phyloP scores from a whole-genome alignment of 2,329 filamentous ascomycete species.

The Pseudogymnoascus sp. region DNA sequence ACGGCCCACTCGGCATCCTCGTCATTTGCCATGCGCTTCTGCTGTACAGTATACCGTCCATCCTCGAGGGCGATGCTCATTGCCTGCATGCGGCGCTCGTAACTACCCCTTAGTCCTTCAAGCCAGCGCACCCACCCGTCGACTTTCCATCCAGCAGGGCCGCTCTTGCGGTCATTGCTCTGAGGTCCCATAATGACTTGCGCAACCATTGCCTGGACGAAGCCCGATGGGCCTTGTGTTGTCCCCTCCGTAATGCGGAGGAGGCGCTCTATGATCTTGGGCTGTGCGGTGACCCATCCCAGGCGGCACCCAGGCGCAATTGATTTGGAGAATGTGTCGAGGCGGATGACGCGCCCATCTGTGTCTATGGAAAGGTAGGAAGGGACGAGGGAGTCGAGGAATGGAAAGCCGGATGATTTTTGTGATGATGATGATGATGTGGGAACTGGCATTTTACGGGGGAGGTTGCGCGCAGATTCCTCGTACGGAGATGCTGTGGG shows the following conservation, averaged over 20 bases:
- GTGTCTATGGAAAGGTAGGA: conserved; percentile 75
- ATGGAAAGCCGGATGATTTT: conserved; percentile 58
- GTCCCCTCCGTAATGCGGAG: conserved; percentile 64
- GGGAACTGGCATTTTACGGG: background rate
- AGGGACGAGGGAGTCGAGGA: conserved; percentile 74
- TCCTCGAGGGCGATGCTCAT: conserved; percentile 71
- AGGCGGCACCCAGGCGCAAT: conserved; percentile 82
- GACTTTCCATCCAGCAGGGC: conserved; percentile 60
- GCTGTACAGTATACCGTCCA: conserved; percentile 56
- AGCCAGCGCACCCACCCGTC: conserved; percentile 90
- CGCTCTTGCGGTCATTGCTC: conserved; percentile 40
- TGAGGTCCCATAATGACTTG: conserved; percentile 68
- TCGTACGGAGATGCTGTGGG: conserved; percentile 52
- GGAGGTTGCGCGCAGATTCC: conserved; percentile 22
- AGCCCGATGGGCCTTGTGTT: conserved; percentile 81
- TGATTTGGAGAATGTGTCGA: conserved; percentile 93
- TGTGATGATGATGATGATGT: conserved; percentile 23
- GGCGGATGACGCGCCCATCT: conserved; percentile 77
- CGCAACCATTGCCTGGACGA: conserved; percentile 76
- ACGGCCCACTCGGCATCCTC: conserved; percentile 66
- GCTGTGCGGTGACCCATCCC: conserved; percentile 85
- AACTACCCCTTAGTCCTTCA: conserved; percentile 70
- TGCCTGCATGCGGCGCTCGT: conserved; percentile 73
- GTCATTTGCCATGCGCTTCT: conserved; percentile 38
- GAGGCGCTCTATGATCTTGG: conserved; percentile 65